Evolutionary conservation across 2,329 filamentous ascomycete genomes (phyloP), one percentile per base, ranked within the genome.

Genomic region (Uncinocarpus reesii): DNA sequence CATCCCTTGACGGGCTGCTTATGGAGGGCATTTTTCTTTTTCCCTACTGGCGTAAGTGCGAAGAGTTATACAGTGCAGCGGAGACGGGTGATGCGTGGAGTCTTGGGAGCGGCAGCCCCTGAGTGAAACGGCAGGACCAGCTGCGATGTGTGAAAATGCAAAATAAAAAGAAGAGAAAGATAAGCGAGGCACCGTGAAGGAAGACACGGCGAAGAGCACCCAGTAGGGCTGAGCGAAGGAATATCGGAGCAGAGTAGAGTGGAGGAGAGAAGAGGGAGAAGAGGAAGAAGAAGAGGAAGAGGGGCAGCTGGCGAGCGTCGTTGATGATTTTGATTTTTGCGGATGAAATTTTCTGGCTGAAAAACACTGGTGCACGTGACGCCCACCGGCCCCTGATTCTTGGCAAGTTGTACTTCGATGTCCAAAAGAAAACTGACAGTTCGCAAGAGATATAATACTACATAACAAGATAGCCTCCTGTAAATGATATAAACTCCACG

Each of bases 1-100:
- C 86, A 78, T 95, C 85, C n/a, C 62, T 86, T 81, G 61, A 81
- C 83, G 47, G 72, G 75, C 74, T 96, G 96, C 79, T 98, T 98
- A n/a, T n/a, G 68, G 92, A 92, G 72, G 87, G 77, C 92, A 98
- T 98, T 68, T 80, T 88, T 67, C n/a, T n/a, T 69, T 75, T 68
- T 70, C 74, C 64, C 71, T 74, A 60, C 65, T 73, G 52, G 77
- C 74, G 72, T 77, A 80, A 55, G 66, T 48, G 36, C 56, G 54
- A 16, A 54, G 47, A 42, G 51, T 28, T 40, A 51, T 31, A 26
- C 32, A 47, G 28, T 31, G 48, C n/a, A 36, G 50, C 26, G 36
- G 31, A 23, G 32, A 42, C n/a, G 24, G 26, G 48, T 13, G 42
- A 38, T 26, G 24, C 16, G 38, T 20, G 46, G 42, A 42, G 44